Evolutionary conservation across 495 filamentous ascomycete species (phyloP), one percentile per base, ranked within the genome.

Genomic region (Penicillium simplicissimum): DNA sequence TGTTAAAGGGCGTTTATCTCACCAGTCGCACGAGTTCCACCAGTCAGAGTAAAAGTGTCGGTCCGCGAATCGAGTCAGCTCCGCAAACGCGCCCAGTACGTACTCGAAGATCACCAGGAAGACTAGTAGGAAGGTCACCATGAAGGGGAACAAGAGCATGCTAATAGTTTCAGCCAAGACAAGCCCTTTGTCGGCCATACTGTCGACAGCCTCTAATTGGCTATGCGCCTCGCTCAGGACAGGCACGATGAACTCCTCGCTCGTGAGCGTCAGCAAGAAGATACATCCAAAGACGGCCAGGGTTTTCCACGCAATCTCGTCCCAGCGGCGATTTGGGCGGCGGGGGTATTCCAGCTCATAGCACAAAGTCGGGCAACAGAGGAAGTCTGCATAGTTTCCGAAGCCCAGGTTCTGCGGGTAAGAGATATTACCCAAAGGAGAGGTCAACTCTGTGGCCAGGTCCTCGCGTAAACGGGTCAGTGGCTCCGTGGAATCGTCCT

Each of bases 51-150:
- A 98, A 76, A 98, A 98, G 72, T 95, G 92, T 10, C 94, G 86
- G 73, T 98, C 94, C 21, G 90, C 94, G 67, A 98, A 98, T 64
- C 90, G 86, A 19, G 95, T 97, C 60, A 97, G 71, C 74, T 98
- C 95, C 10, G 92, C 95, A 68, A 96, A 97, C 37, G 93, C 93
- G 52, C 95, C 95, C 25, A 97, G 84, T 2, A 97, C 82, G 70
- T 98, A 98, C 72, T 98, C 95, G 74, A 98, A 98, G 68, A 98
- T 95, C 66, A 96, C 92, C 54, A 96, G 86, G 81, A 98, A 98
- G 13, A 97, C 90, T 13, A 98, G 85, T 21, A 98, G 76, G 75
- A 98, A 94, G 25, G 90, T 96, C 49, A 98, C 82, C 92, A 97
- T 97, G 76, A 97, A 98, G 1, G 95, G 95, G 75, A 97, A 98